phyloP scores from a whole-genome alignment of 305 asterid species.

The Solanum hybrid region DNA sequence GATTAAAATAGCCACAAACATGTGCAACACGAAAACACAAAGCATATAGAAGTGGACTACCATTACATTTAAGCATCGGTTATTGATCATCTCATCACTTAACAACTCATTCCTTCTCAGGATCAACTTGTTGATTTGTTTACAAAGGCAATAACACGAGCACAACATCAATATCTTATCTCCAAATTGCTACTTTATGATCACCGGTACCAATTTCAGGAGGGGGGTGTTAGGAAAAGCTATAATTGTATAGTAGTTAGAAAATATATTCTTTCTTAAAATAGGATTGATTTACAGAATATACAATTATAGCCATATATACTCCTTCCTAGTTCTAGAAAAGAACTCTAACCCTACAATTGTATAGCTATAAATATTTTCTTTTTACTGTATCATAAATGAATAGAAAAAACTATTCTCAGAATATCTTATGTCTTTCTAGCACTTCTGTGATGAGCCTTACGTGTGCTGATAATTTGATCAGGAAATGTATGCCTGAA shows the following conservation, averaged over 20 bases:
- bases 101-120: background rate
- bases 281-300: background rate
- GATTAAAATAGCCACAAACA: background rate
- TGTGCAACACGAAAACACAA: background rate
- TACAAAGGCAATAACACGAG: background rate
- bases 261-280: background rate
- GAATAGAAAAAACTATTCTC: background rate
- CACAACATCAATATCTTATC: background rate
- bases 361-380: background rate
- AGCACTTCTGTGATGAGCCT: conserved; percentile 7
- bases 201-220: background rate
- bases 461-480: background rate
- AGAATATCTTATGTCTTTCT: background rate
- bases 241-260: background rate
- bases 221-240: background rate
- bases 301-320: background rate
- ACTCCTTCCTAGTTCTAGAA: background rate
- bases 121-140: background rate
- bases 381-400: background rate
- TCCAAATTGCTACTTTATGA: background rate
- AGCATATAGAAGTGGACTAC: background rate
- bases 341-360: background rate
- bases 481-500: background rate
- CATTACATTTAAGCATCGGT: background rate
- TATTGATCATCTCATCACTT: background rate